These are phyloP conservation scores for Phytophthora multivora DNA, from an alignment of 352 stramenopile genomes.

Conservation along the genomic window DNA sequence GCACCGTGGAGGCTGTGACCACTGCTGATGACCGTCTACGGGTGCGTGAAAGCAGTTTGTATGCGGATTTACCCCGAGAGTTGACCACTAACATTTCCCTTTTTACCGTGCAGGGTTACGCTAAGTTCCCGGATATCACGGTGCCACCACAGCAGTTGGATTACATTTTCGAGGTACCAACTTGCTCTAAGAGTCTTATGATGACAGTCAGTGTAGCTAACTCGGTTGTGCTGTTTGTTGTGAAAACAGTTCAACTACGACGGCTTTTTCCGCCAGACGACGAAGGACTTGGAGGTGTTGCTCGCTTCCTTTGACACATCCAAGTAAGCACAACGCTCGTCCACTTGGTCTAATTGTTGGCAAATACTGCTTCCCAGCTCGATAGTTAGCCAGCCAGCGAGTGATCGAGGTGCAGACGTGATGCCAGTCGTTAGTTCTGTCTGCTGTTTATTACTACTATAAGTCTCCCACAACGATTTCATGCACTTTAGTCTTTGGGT, in stretches of 20 bases:
- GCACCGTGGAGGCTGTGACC: conserved; percentile 64
- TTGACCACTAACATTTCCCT: conserved; percentile 5
- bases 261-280: conserved; percentile 83
- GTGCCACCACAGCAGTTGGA: conserved; percentile 81
- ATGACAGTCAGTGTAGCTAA: conserved; percentile 8
- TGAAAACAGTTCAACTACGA: conserved; percentile 82
- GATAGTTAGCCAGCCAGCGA: background rate
- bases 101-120: conserved; percentile 55
- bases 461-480: conserved; percentile 24
- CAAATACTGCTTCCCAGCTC: background rate
- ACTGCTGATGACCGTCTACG: conserved; percentile 68
- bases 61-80: background rate
- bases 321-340: conserved; percentile 14
- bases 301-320: conserved; percentile 51
- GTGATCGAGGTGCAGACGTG: background rate
- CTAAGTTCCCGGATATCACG: conserved; percentile 67
- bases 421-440: conserved; percentile 23
- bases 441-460: conserved; percentile 47
- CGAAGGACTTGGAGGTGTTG: conserved; percentile 70
- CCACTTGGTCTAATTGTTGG: conserved; percentile 1
- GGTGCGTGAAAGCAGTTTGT: conserved; percentile 39
- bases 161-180: conserved; percentile 89
- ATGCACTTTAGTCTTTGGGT: conserved; percentile 1
- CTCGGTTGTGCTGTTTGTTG: conserved; percentile 7
- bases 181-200: background rate